Evolutionary conservation across 2,329 filamentous ascomycete genomes (phyloP).

Genomic region (Davidsoniella australis): DNA sequence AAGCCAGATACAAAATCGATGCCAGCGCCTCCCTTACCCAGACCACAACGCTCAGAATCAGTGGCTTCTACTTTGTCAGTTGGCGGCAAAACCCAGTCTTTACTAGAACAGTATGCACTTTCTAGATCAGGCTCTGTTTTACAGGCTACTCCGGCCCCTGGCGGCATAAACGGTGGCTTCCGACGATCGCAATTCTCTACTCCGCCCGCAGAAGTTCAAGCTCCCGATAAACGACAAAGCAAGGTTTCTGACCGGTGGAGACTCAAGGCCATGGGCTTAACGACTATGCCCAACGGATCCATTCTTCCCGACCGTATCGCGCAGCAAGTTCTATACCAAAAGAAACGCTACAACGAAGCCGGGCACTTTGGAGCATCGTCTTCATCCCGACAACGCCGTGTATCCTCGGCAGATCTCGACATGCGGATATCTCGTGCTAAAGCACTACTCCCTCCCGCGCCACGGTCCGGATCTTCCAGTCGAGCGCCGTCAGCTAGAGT

Average conservation of each 20-base stretch:
- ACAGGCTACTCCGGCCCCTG: slow-evolving; percentile 14
- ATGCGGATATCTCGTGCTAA: slow-evolving; percentile 10
- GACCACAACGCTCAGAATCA: slow-evolving; percentile 6
- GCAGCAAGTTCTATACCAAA: slow-evolving; percentile 26
- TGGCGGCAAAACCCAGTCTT: slow-evolving; percentile 11
- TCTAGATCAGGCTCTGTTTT: slow-evolving; percentile 7
- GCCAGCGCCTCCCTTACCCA: slow-evolving; percentile 4
- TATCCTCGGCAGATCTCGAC: slow-evolving; percentile 15
- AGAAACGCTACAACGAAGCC: slow-evolving; percentile 23
- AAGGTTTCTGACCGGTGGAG: slow-evolving; percentile 28
- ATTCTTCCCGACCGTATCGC: slow-evolving; percentile 35
- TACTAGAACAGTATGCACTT: slow-evolving; percentile 10
- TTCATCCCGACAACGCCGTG: slow-evolving; percentile 14
- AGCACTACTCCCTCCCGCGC: background rate
- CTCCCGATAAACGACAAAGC: slow-evolving; percentile 18
- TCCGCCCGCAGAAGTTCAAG: background rate
- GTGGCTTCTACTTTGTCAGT: slow-evolving; percentile 10
- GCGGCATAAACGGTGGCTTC: slow-evolving; percentile 14
- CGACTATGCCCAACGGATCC: slow-evolving; percentile 35
- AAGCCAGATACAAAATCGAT: slow-evolving; percentile 1
- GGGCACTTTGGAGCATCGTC: slow-evolving; percentile 21
- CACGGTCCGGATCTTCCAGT: slow-evolving; percentile 1
- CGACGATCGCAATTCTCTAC: slow-evolving; percentile 11
- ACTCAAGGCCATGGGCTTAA: slow-evolving; percentile 33
- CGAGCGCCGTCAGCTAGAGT: slow-evolving; percentile 2